phyloP scores from a whole-genome alignment of 176 grass and related monocot genomes.

The Poa pratensis region DNA sequence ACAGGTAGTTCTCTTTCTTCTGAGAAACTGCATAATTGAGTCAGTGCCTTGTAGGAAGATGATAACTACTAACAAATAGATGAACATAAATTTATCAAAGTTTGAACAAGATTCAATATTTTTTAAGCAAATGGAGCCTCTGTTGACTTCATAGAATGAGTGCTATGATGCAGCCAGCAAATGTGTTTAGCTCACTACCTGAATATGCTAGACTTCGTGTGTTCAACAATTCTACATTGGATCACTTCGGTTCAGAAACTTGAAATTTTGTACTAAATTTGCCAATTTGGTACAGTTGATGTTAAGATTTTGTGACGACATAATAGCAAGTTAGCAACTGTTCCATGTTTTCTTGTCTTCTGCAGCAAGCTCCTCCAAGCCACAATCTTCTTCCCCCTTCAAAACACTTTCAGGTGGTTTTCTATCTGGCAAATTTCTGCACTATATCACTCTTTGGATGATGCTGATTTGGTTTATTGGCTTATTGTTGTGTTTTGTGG shows the following conservation, averaged over 20 bases:
- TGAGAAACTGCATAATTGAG: not conserved
- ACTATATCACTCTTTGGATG: constrained; percentile 1
- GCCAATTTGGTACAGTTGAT: not conserved
- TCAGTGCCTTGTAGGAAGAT: not conserved
- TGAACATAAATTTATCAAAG: not conserved
- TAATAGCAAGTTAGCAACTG: constrained; percentile 31
- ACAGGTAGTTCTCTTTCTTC: constrained; percentile 49
- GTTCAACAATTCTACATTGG: constrained; percentile 32
- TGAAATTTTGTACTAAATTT: not conserved
- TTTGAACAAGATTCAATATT: too few species aligned
- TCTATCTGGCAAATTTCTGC: constrained; percentile 25
- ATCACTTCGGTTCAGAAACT: constrained; percentile 25
- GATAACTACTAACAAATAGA: constrained; percentile 9
- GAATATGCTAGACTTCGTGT: constrained; percentile 23
- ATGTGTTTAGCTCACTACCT: not conserved
- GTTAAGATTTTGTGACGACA: constrained; percentile 23
- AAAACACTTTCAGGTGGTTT: constrained; percentile 62
- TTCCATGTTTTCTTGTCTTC: constrained; percentile 30
- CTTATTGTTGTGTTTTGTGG: constrained; percentile 44
- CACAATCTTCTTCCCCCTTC: constrained; percentile 73
- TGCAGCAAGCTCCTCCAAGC: constrained; percentile 49
- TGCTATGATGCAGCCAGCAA: not conserved
- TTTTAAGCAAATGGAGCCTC: constrained; percentile 2
- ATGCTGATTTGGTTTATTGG: constrained; percentile 34
- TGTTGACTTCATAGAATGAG: constrained; percentile 4